A percentile compares a stretch with the other conserved stretches of the same genome.
Evolutionary conservation across 768 basidiomycete species (phyloP).

Genomic region (Auricularia heimuer): DNA sequence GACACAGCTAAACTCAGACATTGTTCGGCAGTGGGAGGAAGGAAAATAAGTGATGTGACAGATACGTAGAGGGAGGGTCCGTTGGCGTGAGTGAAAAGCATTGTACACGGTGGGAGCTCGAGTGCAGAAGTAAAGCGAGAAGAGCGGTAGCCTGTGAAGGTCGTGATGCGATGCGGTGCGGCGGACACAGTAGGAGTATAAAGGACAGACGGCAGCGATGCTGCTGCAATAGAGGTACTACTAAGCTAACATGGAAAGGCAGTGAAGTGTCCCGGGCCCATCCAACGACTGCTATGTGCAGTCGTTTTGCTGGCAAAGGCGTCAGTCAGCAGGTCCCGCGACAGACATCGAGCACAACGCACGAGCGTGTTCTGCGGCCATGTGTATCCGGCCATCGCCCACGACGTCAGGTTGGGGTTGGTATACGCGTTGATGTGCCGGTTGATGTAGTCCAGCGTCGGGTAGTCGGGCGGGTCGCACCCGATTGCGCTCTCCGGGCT

Average conservation of each 20-base stretch:
- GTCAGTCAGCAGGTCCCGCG: neutral
- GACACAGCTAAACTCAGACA: too few species aligned
- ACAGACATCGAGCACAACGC: neutral
- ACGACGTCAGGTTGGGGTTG: conserved; percentile 79
- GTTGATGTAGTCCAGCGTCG: conserved; percentile 30
- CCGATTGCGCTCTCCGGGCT: conserved; percentile 48
- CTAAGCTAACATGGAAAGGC: neutral
- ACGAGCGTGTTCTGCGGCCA: neutral
- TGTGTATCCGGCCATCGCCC: conserved; percentile 30
- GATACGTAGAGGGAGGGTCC: too few species aligned
- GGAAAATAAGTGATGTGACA: too few species aligned
- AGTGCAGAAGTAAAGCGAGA: neutral
- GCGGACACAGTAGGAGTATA: neutral
- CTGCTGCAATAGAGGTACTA: neutral
- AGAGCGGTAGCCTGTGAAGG: neutral
- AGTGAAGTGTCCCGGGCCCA: neutral
- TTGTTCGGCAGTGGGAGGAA: too few species aligned
- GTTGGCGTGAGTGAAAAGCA: too few species aligned
- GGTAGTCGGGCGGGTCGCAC: conserved; percentile 54
- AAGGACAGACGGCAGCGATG: neutral
- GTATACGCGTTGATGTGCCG: conserved; percentile 50
- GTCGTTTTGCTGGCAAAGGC: neutral
- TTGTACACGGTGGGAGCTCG: too few species aligned
- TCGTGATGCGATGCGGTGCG: neutral
- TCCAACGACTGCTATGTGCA: neutral